These are phyloP conservation scores for Casuarina glauca DNA, from an alignment of 306 rosid genomes.

Conservation along the genomic window DNA sequence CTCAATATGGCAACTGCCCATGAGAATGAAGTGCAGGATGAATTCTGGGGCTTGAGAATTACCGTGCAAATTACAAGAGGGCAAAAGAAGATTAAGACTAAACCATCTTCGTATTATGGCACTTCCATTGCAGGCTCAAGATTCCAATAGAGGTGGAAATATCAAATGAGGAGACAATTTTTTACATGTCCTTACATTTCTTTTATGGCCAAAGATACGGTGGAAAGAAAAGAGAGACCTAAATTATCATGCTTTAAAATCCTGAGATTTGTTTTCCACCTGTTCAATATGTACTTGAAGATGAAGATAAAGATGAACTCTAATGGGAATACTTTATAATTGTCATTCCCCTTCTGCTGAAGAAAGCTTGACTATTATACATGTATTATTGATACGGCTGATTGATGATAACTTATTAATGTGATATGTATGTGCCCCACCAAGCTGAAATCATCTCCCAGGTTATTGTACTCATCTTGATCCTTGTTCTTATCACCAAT, in stretches of 20 bases:
- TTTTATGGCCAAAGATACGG: neutral
- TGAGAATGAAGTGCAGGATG: neutral
- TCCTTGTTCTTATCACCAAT: neutral
- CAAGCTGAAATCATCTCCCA: neutral
- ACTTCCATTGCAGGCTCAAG: neutral
- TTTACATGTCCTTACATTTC: neutral
- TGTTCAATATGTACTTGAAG: neutral
- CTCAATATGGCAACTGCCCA: neutral
- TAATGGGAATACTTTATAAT: neutral
- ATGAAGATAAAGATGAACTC: neutral
- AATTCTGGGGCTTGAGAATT: neutral
- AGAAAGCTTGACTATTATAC: neutral
- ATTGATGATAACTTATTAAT: neutral
- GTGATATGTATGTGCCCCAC: constrained; percentile 2
- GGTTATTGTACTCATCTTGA: neutral
- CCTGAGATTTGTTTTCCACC: neutral
- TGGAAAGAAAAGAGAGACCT: neutral
- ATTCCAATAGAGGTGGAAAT: neutral
- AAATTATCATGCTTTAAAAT: neutral
- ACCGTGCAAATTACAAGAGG: neutral
- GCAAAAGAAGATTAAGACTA: neutral
- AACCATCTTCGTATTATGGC: neutral
- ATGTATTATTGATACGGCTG: constrained; percentile 10
- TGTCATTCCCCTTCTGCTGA: neutral
- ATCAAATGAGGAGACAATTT: neutral